A percentile compares a stretch with the other conserved stretches of the same genome.
These are phyloP conservation scores for Protea cynaroides DNA, from an alignment of 164 flowering plant species.

Conservation along the genomic window DNA sequence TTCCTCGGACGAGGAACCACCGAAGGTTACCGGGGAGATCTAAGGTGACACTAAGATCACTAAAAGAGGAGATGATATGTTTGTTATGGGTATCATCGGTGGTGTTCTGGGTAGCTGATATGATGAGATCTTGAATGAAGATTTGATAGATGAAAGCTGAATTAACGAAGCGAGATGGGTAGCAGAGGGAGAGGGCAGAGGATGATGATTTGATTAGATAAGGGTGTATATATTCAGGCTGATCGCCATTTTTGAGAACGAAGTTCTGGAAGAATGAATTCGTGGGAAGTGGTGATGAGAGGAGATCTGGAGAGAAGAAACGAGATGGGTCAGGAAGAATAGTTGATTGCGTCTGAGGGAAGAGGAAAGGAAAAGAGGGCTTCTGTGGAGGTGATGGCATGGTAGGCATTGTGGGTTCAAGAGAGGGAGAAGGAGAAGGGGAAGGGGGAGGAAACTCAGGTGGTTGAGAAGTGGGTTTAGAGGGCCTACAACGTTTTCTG, in stretches of 20 bases:
- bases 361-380: too few species aligned
- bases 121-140: constrained; percentile 57
- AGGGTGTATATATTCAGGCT: constrained; percentile 89
- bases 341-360: too few species aligned
- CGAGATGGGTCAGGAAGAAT: too few species aligned
- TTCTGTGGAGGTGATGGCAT: too few species aligned
- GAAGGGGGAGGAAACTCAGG: too few species aligned
- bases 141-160: constrained; percentile 52
- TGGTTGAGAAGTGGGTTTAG: too few species aligned
- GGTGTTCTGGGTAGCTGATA: constrained; percentile 31
- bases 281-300: too few species aligned
- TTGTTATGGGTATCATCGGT: constrained; percentile 8
- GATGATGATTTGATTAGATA: constrained; percentile 65
- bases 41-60: constrained; percentile 73
- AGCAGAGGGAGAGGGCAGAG: constrained; percentile 60
- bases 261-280: constrained; percentile 94
- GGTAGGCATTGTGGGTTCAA: too few species aligned
- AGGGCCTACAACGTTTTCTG: too few species aligned
- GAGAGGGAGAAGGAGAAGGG: too few species aligned
- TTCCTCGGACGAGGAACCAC: constrained; percentile 79
- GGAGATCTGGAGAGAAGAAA: too few species aligned
- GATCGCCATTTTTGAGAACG: constrained; percentile 77
- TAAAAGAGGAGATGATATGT: constrained; percentile 48
- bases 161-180: constrained; percentile 55
- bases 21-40: constrained; percentile 51